Base-by-base conservation (phyloP, 352 stramenopile species). In the Pythium brassicae region DNA sequence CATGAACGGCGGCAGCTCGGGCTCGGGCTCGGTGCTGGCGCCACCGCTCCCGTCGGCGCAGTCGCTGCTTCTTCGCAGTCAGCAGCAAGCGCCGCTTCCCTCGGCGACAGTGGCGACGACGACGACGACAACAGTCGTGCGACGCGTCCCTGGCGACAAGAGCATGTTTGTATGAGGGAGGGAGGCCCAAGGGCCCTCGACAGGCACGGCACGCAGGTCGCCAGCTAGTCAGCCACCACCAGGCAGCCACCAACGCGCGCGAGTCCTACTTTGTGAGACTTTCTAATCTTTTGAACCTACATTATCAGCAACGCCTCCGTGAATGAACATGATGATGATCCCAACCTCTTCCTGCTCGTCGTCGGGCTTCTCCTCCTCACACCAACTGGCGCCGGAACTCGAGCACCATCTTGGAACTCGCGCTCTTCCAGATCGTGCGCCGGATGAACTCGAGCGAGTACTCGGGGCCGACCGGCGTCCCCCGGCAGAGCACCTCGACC, bases 401-500 rank as follows among this genome's bases (percentile, higher is more conserved):
- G 34, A 89, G 65, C 20, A 86, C 53, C 63, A 89, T 72, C 29
- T 72, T 76, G 26, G 61, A 50, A 35, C 12, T 43, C 3, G 65
- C 37, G 32, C 82, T 62, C 50, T 71, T 58, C 79, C 79, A 89
- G 15, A 71, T 68, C 34, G 76, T 87, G 40, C 74, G 74, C 19
- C 65, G 63, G n/a, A 89, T 73, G 45, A 89, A 89, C 48, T 83
- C 70, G 32, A 89, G 71, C 39, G 79, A 86, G 44, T 86, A 76
- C 47, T 89, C 79, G 5, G 70, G 59, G 1, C 79, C 76, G 3
- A 89, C 71, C 0, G 68, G 55, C 15, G 29, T 53, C 40, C 72
- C 68, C 26, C 66, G 65, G 63, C 79, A 87, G 34, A 87, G 35
- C 50, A 89, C 76, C 50, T 83, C 73, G 17, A 89, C 76, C 47